Evolutionary conservation across 306 rosid species (phyloP).

Genomic region (Prunus persica): Prunus_persica_NCBIv2 NC_034010.1:25203501-25204000

Average conservation of each 20-base stretch:
- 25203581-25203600: background rate
- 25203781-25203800: constrained; percentile 70
- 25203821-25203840: constrained; percentile 69
- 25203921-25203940: constrained; percentile 70
- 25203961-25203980: constrained; percentile 67
- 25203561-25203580: too few species aligned
- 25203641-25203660: background rate
- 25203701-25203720: background rate
- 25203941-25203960: constrained; percentile 79
- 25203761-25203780: constrained; percentile 81
- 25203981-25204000: constrained; percentile 66
- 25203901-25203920: constrained; percentile 60
- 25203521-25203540: too few species aligned
- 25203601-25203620: background rate
- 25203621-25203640: background rate
- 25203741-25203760: constrained; percentile 25
- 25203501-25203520: too few species aligned
- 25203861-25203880: constrained; percentile 78
- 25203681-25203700: background rate
- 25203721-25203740: background rate
- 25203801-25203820: constrained; percentile 68
- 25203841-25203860: constrained; percentile 63
- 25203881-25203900: constrained; percentile 74
- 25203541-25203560: too few species aligned
- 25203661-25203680: background rate